Evolutionary conservation across 83 land plant species (phyloP).

Genomic region (Diphasiastrum complanatum): DNA sequence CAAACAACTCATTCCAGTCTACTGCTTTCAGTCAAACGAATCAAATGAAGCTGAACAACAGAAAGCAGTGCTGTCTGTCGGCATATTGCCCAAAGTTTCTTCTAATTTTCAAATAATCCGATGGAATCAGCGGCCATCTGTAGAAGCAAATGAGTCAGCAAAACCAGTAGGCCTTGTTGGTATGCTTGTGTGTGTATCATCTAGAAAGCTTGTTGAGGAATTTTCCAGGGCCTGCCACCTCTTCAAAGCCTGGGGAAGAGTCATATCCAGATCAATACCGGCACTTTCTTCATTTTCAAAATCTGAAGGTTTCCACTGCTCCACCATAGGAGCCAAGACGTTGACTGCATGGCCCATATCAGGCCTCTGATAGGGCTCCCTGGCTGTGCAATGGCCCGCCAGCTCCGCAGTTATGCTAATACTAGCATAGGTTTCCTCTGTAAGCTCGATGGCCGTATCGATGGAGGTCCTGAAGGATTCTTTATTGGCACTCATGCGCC

Average conservation of each 20-base stretch:
- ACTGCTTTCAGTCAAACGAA: too few relatives aligned
- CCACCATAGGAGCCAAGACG: neutral
- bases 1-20: too few relatives aligned
- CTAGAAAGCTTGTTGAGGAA: neutral
- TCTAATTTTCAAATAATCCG: too few relatives aligned
- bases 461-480: neutral
- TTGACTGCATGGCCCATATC: slow-evolving; percentile 1
- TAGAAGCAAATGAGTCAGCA: neutral
- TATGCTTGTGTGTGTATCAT: neutral
- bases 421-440: neutral
- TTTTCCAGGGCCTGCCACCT: neutral
- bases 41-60: too few relatives aligned
- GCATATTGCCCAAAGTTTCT: too few relatives aligned
- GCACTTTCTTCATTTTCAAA: neutral
- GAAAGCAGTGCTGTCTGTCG: too few relatives aligned
- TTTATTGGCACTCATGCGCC: neutral
- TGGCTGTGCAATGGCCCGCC: neutral
- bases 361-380: too few relatives aligned
- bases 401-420: too few relatives aligned
- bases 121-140: neutral
- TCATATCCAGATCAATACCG: neutral
- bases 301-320: neutral
- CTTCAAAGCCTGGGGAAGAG: neutral
- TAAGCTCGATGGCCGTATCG: neutral
- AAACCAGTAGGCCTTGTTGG: neutral